A percentile compares a stretch with the other conserved stretches of the same genome.
These are phyloP conservation scores for Hypholoma sublateritium DNA, from an alignment of 768 basidiomycete species.

Conservation along the genomic window DNA sequence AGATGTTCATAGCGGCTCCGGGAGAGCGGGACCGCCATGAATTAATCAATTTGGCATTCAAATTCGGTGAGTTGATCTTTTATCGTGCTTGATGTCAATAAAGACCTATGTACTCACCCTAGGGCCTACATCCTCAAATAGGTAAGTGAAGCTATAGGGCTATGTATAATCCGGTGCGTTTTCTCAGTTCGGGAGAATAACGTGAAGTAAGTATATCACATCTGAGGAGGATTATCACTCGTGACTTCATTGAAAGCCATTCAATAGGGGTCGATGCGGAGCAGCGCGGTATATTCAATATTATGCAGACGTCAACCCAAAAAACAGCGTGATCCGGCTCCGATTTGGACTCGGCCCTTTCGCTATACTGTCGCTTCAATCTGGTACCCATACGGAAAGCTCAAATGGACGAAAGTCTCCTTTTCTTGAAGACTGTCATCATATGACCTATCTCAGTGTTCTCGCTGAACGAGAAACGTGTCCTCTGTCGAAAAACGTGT, in stretches of 20 bases:
- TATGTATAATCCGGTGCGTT: too few species aligned
- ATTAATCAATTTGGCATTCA: neutral
- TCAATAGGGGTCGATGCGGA: neutral
- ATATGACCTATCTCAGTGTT: neutral
- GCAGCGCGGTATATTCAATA: neutral
- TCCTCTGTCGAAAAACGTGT: conserved; percentile 5
- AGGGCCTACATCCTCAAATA: too few species aligned
- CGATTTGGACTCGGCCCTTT: neutral
- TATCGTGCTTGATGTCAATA: too few species aligned
- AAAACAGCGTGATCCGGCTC: neutral
- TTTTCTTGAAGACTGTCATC: neutral
- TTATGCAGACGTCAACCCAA: neutral
- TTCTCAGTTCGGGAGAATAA: too few species aligned
- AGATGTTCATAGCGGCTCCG: neutral
- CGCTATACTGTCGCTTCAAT: neutral
- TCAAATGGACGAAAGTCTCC: neutral
- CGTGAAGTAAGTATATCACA: too few species aligned
- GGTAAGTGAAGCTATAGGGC: too few species aligned
- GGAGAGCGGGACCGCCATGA: neutral
- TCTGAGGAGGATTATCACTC: neutral
- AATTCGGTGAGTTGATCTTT: neutral
- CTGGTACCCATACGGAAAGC: neutral
- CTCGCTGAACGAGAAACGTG: conserved; percentile 1
- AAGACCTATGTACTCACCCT: too few species aligned
- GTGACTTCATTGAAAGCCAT: neutral